Percentiles rank a stretch among this genome's conserved stretches.
Evolutionary conservation across 306 rosid genomes (phyloP).

Genomic region (Lupinus albus): DNA sequence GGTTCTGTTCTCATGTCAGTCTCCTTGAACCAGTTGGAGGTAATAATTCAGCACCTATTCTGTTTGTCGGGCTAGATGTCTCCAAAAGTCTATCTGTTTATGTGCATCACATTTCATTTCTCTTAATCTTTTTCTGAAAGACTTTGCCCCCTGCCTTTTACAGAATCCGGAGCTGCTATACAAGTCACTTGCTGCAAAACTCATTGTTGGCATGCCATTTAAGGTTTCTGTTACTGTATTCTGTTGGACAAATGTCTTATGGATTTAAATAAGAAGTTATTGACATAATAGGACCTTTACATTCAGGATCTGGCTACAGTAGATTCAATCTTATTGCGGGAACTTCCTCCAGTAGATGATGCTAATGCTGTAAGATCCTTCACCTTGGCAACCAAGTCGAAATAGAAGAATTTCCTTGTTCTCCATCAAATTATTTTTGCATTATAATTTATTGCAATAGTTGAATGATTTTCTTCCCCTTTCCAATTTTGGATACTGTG

Average conservation of each 20-base stretch:
- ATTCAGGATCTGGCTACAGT: conserved; percentile 96
- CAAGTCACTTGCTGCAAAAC: conserved; percentile 91
- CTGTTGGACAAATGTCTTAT: conserved; percentile 36
- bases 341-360: conserved; percentile 86
- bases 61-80: conserved; percentile 15
- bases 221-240: conserved; percentile 60
- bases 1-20: conserved; percentile 98
- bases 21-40: conserved; percentile 86
- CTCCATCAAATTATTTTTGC: conserved; percentile 23
- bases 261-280: conserved; percentile 36
- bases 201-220: conserved; percentile 94
- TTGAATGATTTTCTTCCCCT: conserved; percentile 30
- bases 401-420: conserved; percentile 26
- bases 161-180: conserved; percentile 88
- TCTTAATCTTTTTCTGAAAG: conserved; percentile 3
- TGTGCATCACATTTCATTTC: neutral
- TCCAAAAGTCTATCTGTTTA: conserved; percentile 23
- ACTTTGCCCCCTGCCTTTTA: conserved; percentile 26
- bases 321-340: conserved; percentile 86
- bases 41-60: conserved; percentile 36
- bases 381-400: conserved; percentile 32
- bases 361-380: conserved; percentile 70
- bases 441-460: conserved; percentile 8
- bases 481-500: conserved; percentile 35
- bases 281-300: conserved; percentile 35